Evolutionary conservation across 495 filamentous ascomycete species (phyloP), one percentile per base, ranked within the genome.

Genomic region (Trichoderma parareesei): DNA sequence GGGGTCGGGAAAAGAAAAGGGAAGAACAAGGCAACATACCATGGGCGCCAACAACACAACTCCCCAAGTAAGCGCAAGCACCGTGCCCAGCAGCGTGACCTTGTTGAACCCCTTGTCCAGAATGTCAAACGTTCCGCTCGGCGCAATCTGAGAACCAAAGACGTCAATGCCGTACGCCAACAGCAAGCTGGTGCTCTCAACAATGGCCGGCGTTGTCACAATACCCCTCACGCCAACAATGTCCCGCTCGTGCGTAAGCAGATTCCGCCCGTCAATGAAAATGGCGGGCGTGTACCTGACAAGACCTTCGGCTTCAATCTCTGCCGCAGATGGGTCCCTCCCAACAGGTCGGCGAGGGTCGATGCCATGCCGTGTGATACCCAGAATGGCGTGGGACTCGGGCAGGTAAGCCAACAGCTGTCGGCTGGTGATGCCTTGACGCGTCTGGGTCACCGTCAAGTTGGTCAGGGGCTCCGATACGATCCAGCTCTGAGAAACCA

Each of bases 161-260:
- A 98, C 75, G 72, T 99, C 94, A 0, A 88, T 69, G 3, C 95
- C 95, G 72, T 89, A 97, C 4, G 92, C 93, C 69, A 98, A 86
- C 38, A 99, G 84, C 53, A 99, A 74, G 70, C 90, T 92, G 13
- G 94, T 97, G 74, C 92, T 97, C 76, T 99, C 94, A n/a, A 99
- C 81, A 1, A 88, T 69, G 0, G 90, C 87, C 0, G 93, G 91
- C 16, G 78, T 81, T 0, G 90, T 87, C 11, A 93, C 81, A 18
- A 97, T 81, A 46, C 84, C 78, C 63, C 83, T 80, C 48, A 97
- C 83, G 1, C 91, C 92, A 3, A 90, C 66, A 5, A 97, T 84
- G 66, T 96, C 90, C 6, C 91, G 84, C 64, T 87, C 79, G 74
- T 99, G 94, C n/a, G 87, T 88, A 57, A 97, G 74, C 57, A 87